Evolutionary conservation across 73 alveolate genomes (phyloP), one percentile per base, ranked within the genome.

Genomic region (Blepharisma japonicum): DNA sequence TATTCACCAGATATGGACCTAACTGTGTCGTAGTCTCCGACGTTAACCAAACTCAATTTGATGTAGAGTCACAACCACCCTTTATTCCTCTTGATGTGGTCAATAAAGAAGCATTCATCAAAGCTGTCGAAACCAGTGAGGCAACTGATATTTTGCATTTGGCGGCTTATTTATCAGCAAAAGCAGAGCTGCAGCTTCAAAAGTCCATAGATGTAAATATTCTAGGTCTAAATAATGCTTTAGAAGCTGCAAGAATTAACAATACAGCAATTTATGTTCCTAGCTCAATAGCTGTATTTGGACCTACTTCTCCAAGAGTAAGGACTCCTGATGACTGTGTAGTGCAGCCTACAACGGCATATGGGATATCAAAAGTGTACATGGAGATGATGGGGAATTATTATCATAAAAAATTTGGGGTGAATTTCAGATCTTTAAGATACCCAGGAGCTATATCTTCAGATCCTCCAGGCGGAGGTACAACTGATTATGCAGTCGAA

Each of bases 401-500:
- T 72, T 85, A 80, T 46, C 84, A 85, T 55, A 70, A 81, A 46
- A 85, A 71, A 54, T 81, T 55, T 51, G 88, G 88, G 21, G 81
- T 85, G 9, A 88, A 85, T 55, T 85, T 85, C 82, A 80, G 92
- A 32, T 68, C 88, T 6, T 48, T 85, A 27, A 79, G 92, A 50
- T 85, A 80, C 86, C 92, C 92, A 25, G 92, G 92, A 7, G 78
- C 82, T n/a, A 80, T 85, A 55, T 25, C 78, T 49, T 53, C 85
- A 21, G 84, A 79, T 56, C 83, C 79, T 20, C 82, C 55, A 49
- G 85, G 85, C 72, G 85, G 85, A 45, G 92, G 92, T 4, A 85
- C 92, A 6, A 85, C 92, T 23, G 92, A 85, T 77, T 85, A 85
- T 67, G 85, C 92, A 42, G 78, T 78, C 47, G 88, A 85, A 61